These are phyloP conservation scores for Tetragonia tetragonoides DNA, from an alignment of 148 eudicot species.

Conservation along the genomic window DNA sequence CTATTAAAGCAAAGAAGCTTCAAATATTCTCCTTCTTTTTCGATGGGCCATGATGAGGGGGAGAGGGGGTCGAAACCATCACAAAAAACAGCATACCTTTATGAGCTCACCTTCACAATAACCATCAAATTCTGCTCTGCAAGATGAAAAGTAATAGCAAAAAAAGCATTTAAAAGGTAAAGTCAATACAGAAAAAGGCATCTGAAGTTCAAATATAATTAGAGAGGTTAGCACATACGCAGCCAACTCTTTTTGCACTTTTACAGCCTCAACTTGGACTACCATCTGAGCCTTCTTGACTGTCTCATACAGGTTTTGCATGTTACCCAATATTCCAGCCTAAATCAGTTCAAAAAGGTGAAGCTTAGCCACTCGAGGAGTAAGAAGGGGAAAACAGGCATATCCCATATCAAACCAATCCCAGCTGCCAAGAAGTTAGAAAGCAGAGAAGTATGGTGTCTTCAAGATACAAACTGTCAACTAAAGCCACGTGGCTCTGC, in stretches of 20 bases:
- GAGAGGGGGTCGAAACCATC: not conserved
- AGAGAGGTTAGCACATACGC: constrained; percentile 46
- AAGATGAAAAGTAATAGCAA: constrained; percentile 17
- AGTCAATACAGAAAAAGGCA: not conserved
- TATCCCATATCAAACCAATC: not conserved
- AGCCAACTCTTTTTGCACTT: constrained; percentile 91
- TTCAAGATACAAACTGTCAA: not conserved
- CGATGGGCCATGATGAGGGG: not conserved
- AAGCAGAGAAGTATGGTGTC: not conserved
- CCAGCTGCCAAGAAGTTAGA: not conserved
- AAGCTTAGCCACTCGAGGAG: constrained; percentile 10
- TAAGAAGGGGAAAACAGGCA: not conserved
- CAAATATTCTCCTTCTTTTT: not conserved
- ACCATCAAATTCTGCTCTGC: constrained; percentile 97
- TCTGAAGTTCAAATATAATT: not conserved
- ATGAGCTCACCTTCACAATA: constrained; percentile 95
- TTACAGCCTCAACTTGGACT: constrained; percentile 89
- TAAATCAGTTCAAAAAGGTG: constrained; percentile 26
- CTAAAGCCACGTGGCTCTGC: no score
- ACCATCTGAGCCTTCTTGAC: constrained; percentile 96
- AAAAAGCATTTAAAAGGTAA: constrained; percentile 1
- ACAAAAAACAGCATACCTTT: constrained; percentile 51
- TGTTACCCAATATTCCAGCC: constrained; percentile 92
- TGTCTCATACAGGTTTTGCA: constrained; percentile 91
- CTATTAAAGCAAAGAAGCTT: not conserved